Percentiles rank a stretch among this genome's conserved stretches.
These are phyloP conservation scores for Epichloe sibirici DNA, from an alignment of 2,329 filamentous ascomycete genomes.

Conservation along the genomic window DNA sequence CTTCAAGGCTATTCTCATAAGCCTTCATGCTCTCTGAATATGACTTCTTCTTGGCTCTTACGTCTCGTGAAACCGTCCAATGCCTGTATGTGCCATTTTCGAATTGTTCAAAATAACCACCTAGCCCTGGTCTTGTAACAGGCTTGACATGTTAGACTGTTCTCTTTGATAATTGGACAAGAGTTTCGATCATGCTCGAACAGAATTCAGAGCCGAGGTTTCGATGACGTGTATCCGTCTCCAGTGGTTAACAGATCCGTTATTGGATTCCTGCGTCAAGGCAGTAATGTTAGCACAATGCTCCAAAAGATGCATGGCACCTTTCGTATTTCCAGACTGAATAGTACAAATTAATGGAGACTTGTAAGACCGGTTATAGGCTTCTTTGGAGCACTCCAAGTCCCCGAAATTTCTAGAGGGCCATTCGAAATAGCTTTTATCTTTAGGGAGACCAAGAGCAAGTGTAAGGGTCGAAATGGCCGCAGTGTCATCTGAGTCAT, in stretches of 20 bases:
- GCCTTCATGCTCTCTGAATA: constrained; percentile 18
- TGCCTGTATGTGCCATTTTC: constrained; percentile 46
- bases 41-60: constrained; percentile 21
- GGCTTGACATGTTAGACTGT: constrained; percentile 2
- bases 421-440: constrained; percentile 52
- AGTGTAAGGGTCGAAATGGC: constrained; percentile 61
- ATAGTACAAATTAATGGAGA: constrained; percentile 58
- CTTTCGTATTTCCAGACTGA: constrained; percentile 25
- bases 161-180: constrained; percentile 32
- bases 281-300: constrained; percentile 54
- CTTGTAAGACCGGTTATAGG: constrained; percentile 34
- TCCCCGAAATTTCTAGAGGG: constrained; percentile 23
- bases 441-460: constrained; percentile 49
- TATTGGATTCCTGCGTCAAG: constrained; percentile 30
- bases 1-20: constrained; percentile 15
- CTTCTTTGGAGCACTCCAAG: constrained; percentile 34
- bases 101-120: constrained; percentile 42
- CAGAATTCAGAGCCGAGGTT: constrained; percentile 46
- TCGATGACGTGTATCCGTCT: constrained; percentile 24
- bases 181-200: constrained; percentile 36
- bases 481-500: constrained; percentile 33
- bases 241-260: constrained; percentile 22
- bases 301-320: constrained; percentile 47
- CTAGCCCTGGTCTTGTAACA: constrained; percentile 20
- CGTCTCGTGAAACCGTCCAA: constrained; percentile 34